Evolutionary conservation across 2,329 filamentous ascomycete species (phyloP).

Genomic region (Akanthomyces dipterigenus): DNA sequence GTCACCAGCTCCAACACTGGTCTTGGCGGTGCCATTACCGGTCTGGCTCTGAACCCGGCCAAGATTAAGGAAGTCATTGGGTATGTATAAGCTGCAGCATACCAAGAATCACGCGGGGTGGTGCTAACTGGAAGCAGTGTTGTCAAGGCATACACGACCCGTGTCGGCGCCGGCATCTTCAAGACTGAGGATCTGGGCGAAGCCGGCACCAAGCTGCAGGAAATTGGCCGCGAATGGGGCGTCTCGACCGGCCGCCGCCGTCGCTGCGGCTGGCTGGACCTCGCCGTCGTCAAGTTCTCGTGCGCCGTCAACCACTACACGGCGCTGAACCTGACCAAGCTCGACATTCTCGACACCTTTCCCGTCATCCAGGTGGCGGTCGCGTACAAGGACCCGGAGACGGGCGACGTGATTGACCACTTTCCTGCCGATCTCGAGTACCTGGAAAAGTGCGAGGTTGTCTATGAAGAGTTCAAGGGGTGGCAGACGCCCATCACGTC

Average conservation of each 20-base stretch:
- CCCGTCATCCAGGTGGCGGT: constrained; percentile 67
- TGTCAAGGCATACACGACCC: constrained; percentile 40
- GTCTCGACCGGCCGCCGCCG: constrained; percentile 52
- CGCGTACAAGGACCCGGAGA: constrained; percentile 48
- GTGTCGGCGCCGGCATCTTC: constrained; percentile 57
- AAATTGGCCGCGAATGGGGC: constrained; percentile 37
- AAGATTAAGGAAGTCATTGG: constrained; percentile 56
- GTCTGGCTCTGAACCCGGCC: constrained; percentile 53
- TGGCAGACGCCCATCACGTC: constrained; percentile 61
- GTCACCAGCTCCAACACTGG: constrained; percentile 8
- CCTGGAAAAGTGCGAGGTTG: constrained; percentile 53
- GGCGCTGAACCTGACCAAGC: constrained; percentile 50
- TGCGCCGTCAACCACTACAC: constrained; percentile 60
- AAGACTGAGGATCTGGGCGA: constrained; percentile 52
- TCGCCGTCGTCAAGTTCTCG: constrained; percentile 62
- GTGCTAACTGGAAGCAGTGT: background rate
- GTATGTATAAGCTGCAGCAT: background rate
- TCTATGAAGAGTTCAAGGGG: constrained; percentile 62
- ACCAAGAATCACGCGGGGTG: constrained; percentile 30
- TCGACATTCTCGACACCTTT: constrained; percentile 61
- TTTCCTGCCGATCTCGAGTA: constrained; percentile 59
- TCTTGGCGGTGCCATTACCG: constrained; percentile 50
- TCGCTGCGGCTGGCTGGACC: constrained; percentile 55
- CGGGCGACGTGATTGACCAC: constrained; percentile 29
- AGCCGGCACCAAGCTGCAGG: constrained; percentile 39